Conservation (phyloP, 805 yeast genomes). For the Pichia insulana region DNA sequence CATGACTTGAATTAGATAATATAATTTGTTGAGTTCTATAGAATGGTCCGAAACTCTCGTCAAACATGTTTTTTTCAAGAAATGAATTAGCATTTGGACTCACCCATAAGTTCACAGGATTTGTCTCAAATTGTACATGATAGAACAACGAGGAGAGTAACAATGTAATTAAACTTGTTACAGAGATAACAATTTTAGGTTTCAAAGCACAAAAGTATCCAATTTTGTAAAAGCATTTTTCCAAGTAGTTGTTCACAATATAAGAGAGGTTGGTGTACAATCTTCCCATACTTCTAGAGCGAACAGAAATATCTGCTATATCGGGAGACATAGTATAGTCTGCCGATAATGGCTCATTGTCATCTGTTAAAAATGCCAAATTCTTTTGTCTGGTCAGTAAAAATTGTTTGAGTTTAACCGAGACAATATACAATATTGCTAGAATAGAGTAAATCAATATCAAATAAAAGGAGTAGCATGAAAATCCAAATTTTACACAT, state of each 20-base stretch:
- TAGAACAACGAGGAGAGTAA: conserved; percentile 44
- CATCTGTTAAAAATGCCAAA: conserved; percentile 8
- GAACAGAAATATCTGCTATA: conserved; percentile 3
- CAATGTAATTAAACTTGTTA: conserved; percentile 33
- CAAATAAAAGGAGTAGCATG: conserved; percentile 66
- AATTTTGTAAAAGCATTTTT: conserved; percentile 37
- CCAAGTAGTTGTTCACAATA: conserved; percentile 39
- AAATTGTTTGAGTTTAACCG: not conserved
- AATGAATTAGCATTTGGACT: conserved; percentile 66
- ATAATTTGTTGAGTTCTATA: conserved; percentile 82
- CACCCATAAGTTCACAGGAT: conserved; percentile 88
- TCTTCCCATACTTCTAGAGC: conserved; percentile 1
- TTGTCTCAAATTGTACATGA: conserved; percentile 53
- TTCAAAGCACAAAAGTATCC: conserved; percentile 54
- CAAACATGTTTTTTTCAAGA: conserved; percentile 60
- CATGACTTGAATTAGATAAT: conserved; percentile 58
- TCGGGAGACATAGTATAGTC: conserved; percentile 1
- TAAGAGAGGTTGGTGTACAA: conserved; percentile 31
- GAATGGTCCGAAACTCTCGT: conserved; percentile 82
- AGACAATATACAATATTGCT: conserved; percentile 1
- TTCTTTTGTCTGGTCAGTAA: not conserved
- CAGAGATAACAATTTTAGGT: conserved; percentile 46
- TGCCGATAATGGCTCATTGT: conserved; percentile 2
- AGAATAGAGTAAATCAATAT: conserved; percentile 36
- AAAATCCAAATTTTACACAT: conserved; percentile 47